Percentiles rank a stretch among this genome's conserved stretches.
phyloP scores from a whole-genome alignment of 139 green algal species.

The Micractinium conductrix region DNA sequence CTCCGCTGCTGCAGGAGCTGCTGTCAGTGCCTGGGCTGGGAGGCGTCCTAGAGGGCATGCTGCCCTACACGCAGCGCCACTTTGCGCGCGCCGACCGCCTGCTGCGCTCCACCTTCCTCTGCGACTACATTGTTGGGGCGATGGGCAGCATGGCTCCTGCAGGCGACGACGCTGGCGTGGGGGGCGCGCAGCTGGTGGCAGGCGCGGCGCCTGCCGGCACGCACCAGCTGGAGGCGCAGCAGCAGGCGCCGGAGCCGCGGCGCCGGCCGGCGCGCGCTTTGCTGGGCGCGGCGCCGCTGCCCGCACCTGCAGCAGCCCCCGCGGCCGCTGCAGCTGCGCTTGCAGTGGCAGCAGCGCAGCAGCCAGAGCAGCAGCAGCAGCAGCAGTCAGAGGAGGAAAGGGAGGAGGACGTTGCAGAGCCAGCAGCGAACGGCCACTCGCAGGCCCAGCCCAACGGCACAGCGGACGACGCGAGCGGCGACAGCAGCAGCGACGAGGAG shows the following conservation, averaged over 20 bases:
- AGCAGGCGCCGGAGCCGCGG: neutral
- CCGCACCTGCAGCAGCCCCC: neutral
- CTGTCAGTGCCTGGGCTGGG: slow-evolving; percentile 64
- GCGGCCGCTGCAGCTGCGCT: neutral
- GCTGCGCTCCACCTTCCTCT: slow-evolving; percentile 76
- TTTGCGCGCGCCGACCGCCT: slow-evolving; percentile 83
- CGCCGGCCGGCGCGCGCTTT: neutral
- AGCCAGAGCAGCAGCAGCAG: neutral
- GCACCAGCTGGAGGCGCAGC: neutral
- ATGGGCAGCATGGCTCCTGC: slow-evolving; percentile 64
- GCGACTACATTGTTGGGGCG: slow-evolving; percentile 86
- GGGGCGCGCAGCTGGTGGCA: neutral
- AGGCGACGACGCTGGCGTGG: neutral
- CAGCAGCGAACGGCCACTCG: neutral
- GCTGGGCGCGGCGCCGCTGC: neutral
- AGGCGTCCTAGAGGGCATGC: slow-evolving; percentile 81
- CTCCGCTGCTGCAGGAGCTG: slow-evolving; percentile 46
- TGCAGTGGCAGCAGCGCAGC: neutral
- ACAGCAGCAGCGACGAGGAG: neutral
- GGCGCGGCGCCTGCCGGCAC: neutral
- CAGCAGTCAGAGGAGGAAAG: neutral
- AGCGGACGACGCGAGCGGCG: neutral
- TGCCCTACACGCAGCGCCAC: slow-evolving; percentile 89
- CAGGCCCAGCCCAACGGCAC: neutral
- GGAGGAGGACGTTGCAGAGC: neutral